Conservation (phyloP, 768 basidiomycete species). For the Astraeus odoratus region DNA sequence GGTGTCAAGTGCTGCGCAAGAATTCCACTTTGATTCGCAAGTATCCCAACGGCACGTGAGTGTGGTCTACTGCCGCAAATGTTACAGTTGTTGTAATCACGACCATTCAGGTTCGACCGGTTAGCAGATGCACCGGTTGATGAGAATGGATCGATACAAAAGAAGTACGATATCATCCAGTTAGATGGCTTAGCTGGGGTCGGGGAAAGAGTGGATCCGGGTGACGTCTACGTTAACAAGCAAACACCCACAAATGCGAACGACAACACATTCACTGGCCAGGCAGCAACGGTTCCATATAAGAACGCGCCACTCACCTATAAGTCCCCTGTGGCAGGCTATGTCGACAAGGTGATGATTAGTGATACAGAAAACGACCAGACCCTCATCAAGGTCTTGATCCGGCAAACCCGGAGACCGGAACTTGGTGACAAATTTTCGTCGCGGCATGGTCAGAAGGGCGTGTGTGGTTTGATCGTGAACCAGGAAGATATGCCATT, state of each 20-base stretch:
- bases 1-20: constrained; percentile 96
- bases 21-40: constrained; percentile 90
- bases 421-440: constrained; percentile 99
- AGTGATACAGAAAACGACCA: constrained; percentile 97
- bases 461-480: constrained; percentile 97
- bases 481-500: constrained; percentile 99
- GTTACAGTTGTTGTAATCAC: constrained; percentile 1
- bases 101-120: constrained; percentile 68
- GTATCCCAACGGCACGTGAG: constrained; percentile 95
- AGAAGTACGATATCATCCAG: constrained; percentile 89
- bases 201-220: constrained; percentile 88
- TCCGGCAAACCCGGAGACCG: constrained; percentile 92
- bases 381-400: constrained; percentile 93
- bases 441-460: constrained; percentile 96
- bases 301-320: constrained; percentile 90
- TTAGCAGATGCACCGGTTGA: constrained; percentile 87
- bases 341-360: constrained; percentile 97
- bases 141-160: constrained; percentile 70
- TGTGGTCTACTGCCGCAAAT: constrained; percentile 17
- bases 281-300: constrained; percentile 78
- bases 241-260: constrained; percentile 94
- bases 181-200: constrained; percentile 91
- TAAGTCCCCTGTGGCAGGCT: constrained; percentile 88
- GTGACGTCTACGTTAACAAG: constrained; percentile 94
- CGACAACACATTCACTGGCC: constrained; percentile 81